Conservation (phyloP, 2,329 filamentous ascomycete genomes). For the Neofusicoccum umdonicola region DNA sequence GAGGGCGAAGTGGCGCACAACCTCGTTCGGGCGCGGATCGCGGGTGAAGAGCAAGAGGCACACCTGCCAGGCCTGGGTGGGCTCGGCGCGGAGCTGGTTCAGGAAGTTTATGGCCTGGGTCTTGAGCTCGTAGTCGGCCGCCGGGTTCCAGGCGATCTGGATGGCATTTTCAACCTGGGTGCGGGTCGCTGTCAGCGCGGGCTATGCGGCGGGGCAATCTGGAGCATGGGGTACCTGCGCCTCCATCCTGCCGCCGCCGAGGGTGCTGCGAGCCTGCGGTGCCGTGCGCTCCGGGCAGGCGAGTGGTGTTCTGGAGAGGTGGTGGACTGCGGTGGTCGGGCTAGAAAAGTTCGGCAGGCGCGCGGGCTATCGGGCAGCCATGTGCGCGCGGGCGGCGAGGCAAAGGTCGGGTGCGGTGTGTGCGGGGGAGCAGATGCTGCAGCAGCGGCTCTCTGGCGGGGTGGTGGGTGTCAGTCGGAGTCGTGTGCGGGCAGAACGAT, state of each 20-base stretch:
- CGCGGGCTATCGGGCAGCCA: constrained; percentile 18
- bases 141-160: constrained; percentile 84
- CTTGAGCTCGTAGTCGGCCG: constrained; percentile 66
- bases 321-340: neutral
- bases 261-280: constrained; percentile 6
- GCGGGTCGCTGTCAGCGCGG: neutral
- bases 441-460: neutral
- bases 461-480: neutral
- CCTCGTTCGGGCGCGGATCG: constrained; percentile 71
- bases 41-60: constrained; percentile 84
- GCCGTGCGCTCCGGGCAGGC: neutral
- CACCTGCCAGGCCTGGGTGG: constrained; percentile 84
- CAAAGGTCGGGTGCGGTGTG: neutral
- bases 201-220: neutral
- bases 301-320: neutral
- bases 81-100: constrained; percentile 74
- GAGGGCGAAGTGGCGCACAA: constrained; percentile 83
- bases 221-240: constrained; percentile 13
- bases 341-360: constrained; percentile 15
- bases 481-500: constrained; percentile 1
- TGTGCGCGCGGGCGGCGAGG: neutral
- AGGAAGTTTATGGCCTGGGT: constrained; percentile 84
- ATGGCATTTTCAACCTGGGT: constrained; percentile 87
- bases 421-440: neutral
- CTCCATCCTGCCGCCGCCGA: constrained; percentile 19